Evolutionary conservation across 2,329 filamentous ascomycete genomes (phyloP), one percentile per base, ranked within the genome.

Genomic region (Teratosphaeria epicoccoides): DNA sequence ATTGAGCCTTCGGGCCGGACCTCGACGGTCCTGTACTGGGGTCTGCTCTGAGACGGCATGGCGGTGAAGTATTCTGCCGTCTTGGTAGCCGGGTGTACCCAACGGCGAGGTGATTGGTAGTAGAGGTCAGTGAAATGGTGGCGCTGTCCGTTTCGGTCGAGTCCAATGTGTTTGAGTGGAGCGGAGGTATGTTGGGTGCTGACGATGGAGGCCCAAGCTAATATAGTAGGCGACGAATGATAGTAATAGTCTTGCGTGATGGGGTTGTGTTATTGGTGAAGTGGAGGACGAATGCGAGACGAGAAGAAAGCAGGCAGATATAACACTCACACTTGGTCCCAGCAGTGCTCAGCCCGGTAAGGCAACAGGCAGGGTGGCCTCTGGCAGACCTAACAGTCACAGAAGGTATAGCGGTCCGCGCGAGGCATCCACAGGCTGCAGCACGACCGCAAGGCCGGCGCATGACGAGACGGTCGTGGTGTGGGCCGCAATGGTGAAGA

Each of bases 11-110:
- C 53, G 25, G 62, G 61, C 24, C 49, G 55, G 50, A 61, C 58
- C 49, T 63, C 57, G 53, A 64, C 57, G 43, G 61, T 58, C 51
- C 60, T 54, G 49, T 60, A 61, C 47, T 53, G 37, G 23, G 12
- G n/a, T 24, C 51, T 12, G 49, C 51, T 52, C 33, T 49, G 43
- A 14, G 54, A 53, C 10, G 54, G 54, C 54, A 56, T 56, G 12
- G 49, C 49, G 20, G 26, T 2, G 26, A 17, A 20, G n/a, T 20
- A 40, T 4, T 20, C 33, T 7, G 37, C 26, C 2, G 50, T 33
- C 11, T 24, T 37, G 17, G 37, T 26, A 43, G 48, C 26, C 48
- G 11, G n/a, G 25, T 24, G 17, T 11, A 22, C 12, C 23, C 25
- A 28, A 22, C 23, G 20, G 12, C 44, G 23, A 46, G 23, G 44